Percentiles rank a stretch among this genome's conserved stretches.
Conservation (phyloP, 495 filamentous ascomycete genomes). For the Xylaria bambusicola region DNA sequence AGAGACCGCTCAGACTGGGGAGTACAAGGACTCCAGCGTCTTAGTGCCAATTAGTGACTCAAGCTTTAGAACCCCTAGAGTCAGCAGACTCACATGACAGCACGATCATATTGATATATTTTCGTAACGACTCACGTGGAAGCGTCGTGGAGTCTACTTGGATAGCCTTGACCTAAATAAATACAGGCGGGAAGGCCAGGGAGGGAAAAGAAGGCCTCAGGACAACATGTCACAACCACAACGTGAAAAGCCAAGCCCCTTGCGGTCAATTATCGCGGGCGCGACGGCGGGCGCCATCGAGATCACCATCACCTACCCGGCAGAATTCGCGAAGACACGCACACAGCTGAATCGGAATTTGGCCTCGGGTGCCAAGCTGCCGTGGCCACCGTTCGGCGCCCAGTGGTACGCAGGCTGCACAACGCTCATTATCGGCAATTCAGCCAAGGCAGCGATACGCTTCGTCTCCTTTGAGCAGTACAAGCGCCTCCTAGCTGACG, state of each 20-base stretch:
- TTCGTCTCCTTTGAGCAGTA: conserved; percentile 97
- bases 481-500: conserved; percentile 78
- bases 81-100: too few relatives aligned
- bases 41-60: too few relatives aligned
- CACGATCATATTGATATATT: background rate
- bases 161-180: background rate
- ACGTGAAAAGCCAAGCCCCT: conserved; percentile 66
- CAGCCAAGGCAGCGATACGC: conserved; percentile 90
- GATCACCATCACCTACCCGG: conserved; percentile 97
- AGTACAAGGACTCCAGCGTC: too few relatives aligned
- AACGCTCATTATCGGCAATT: conserved; percentile 95
- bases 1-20: too few relatives aligned
- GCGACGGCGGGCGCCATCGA: conserved; percentile 91
- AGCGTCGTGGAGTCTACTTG: too few relatives aligned
- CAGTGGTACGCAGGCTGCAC: conserved; percentile 99
- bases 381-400: conserved; percentile 88
- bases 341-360: conserved; percentile 90
- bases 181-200: background rate
- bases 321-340: conserved; percentile 96
- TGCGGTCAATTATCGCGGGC: conserved; percentile 87
- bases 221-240: conserved; percentile 7
- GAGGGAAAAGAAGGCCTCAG: background rate
- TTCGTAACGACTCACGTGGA: too few relatives aligned
- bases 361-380: conserved; percentile 79
- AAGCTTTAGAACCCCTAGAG: too few relatives aligned